Evolutionary conservation across 2,329 filamentous ascomycete genomes (phyloP), one percentile per base, ranked within the genome.

Genomic region (Rutstroemia sp.): DNA sequence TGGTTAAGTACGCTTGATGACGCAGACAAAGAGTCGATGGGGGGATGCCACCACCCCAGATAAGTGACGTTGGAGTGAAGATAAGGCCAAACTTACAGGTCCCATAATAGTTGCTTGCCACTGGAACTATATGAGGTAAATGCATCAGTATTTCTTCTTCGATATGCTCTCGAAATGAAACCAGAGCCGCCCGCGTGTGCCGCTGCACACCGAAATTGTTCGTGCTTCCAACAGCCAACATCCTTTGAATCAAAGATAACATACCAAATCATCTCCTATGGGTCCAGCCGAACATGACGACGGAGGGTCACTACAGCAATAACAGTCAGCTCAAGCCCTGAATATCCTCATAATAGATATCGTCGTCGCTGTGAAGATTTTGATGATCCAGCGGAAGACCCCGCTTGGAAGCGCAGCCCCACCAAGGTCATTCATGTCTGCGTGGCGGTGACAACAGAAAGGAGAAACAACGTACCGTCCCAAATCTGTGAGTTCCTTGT

Each of bases 101-200:
- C 94, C 94, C 94, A 99, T 99, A 74, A 99, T 99, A 53, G 94
- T 99, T 70, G 94, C 94, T 86, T 99, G 94, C 94, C 94, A 99
- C 85, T 97, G 94, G 73, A 99, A 99, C 92, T 99, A 66, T 60
- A 55, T 41, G 59, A 57, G 46, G 48, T 49, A 44, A 25, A 59
- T 38, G 30, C 52, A 66, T 76, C 62, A 76, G 73, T 59, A 59
- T 61, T 45, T 16, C 47, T 56, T 56, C 54, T 41, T 34, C 23
- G 1, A 23, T 48, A 45, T 38, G 9, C 6, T 55, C 21, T 47
- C 23, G 39, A 27, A 16, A 41, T 23, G 23, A 23, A 23, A 23
- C 47, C 54, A 49, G 47, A 12, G 59, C 48, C 52, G 16, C 56
- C 52, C 51, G 66, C 58, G 63, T 60, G 60, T 67, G 66, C 58